A percentile compares a stretch with the other conserved stretches of the same genome.
Evolutionary conservation across 805 yeast genomes (phyloP).

Genomic region (Myxozyma kluyveri): DNA sequence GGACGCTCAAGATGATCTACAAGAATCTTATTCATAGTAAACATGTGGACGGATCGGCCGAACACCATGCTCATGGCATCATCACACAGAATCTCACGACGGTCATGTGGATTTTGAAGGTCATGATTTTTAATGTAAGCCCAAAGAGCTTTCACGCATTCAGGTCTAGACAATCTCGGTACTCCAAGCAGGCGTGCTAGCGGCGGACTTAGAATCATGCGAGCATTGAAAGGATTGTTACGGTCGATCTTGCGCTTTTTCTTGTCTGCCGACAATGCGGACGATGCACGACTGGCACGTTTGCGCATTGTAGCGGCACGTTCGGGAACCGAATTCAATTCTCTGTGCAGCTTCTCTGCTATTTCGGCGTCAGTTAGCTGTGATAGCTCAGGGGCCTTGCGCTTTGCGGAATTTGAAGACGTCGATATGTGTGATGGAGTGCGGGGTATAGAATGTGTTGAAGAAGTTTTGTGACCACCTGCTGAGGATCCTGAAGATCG

Average conservation of each 20-base stretch:
- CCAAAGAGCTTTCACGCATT: constrained; percentile 70
- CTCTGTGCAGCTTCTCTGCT: constrained; percentile 22
- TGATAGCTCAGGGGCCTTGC: neutral
- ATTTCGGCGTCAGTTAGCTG: constrained; percentile 20
- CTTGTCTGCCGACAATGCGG: constrained; percentile 23
- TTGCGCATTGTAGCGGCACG: neutral
- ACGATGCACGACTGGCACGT: constrained; percentile 23
- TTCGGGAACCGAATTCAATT: constrained; percentile 15
- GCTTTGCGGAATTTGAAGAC: neutral
- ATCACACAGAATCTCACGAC: constrained; percentile 64
- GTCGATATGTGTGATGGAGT: no score
- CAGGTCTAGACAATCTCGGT: constrained; percentile 57
- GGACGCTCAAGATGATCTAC: constrained; percentile 27
- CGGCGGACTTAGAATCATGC: constrained; percentile 50
- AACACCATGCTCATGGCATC: constrained; percentile 55
- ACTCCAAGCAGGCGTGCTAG: constrained; percentile 51
- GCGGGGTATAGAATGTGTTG: no score
- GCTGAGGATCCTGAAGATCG: neutral
- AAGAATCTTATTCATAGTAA: constrained; percentile 35
- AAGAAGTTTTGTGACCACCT: no score
- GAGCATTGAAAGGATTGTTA: constrained; percentile 40
- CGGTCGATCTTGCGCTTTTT: constrained; percentile 36
- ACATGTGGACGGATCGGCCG: constrained; percentile 45
- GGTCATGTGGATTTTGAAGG: constrained; percentile 66
- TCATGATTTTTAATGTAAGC: constrained; percentile 59